Evolutionary conservation across 129 eudicot species (phyloP).

Genomic region (Solidago caesia): DNA sequence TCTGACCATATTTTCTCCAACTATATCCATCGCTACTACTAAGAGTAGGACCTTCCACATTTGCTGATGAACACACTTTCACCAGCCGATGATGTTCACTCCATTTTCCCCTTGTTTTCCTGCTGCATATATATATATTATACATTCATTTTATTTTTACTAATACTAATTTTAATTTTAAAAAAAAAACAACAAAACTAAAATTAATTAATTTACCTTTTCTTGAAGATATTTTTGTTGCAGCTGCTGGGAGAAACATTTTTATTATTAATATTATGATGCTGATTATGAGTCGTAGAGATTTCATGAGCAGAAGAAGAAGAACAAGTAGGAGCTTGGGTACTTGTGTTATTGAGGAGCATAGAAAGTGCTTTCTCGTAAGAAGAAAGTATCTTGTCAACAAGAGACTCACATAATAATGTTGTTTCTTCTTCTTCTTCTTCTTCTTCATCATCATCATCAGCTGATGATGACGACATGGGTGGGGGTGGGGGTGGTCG

Average conservation of each 20-base stretch:
- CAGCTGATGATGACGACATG: slow-evolving; percentile 21
- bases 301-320: background rate
- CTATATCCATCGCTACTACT: slow-evolving; percentile 55
- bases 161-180: background rate
- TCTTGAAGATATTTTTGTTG: slow-evolving; percentile 45
- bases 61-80: slow-evolving; percentile 39
- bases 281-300: no score
- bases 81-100: slow-evolving; percentile 45
- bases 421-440: no score
- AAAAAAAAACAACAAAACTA: background rate
- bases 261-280: no score
- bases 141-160: no score
- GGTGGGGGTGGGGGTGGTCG: background rate
- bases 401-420: slow-evolving; percentile 38
- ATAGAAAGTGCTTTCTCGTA: slow-evolving; percentile 55
- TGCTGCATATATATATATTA: slow-evolving; percentile 22
- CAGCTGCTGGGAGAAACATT: slow-evolving; percentile 11
- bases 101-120: slow-evolving; percentile 63
- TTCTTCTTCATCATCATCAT: background rate
- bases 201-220: slow-evolving; percentile 40
- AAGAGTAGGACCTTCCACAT: slow-evolving; percentile 44
- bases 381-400: slow-evolving; percentile 54
- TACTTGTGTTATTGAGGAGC: slow-evolving; percentile 31
- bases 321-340: slow-evolving; percentile 16
- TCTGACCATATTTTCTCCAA: slow-evolving; percentile 98